Evolutionary conservation across 768 basidiomycete genomes (phyloP).

Genomic region (Pleurotus tuber-regium): DNA sequence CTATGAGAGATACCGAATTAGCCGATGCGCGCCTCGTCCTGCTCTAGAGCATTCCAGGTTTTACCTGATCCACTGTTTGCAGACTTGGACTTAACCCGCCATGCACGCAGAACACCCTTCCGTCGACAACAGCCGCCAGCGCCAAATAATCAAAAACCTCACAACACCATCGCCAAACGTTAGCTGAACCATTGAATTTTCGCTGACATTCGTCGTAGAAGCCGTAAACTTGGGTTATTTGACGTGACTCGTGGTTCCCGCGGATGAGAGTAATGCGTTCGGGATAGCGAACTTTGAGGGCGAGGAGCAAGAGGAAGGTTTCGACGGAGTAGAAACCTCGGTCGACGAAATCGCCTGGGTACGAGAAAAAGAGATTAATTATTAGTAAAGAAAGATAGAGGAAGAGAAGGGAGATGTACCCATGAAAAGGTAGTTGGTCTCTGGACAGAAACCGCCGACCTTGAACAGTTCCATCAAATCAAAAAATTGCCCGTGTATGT

Average conservation of each 20-base stretch:
- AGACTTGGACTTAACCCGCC: conserved; percentile 92
- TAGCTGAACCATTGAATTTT: conserved; percentile 82
- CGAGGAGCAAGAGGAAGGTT: conserved; percentile 91
- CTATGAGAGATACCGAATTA: conserved; percentile 37
- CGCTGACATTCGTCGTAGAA: conserved; percentile 96
- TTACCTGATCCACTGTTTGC: conserved; percentile 84
- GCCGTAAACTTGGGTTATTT: conserved; percentile 95
- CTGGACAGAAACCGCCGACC: conserved; percentile 88
- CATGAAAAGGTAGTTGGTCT: conserved; percentile 97
- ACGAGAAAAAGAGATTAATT: conserved; percentile 13
- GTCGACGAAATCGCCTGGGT: conserved; percentile 95
- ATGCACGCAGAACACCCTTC: conserved; percentile 95
- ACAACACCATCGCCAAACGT: conserved; percentile 98
- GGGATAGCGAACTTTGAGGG: conserved; percentile 95
- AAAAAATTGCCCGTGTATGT: conserved; percentile 97
- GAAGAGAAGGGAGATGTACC: conserved; percentile 44
- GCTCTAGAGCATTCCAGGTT: conserved; percentile 14
- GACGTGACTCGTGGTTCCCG: conserved; percentile 96
- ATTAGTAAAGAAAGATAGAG: not conserved
- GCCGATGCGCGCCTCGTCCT: not conserved
- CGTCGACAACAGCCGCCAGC: conserved; percentile 94
- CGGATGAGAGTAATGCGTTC: conserved; percentile 96
- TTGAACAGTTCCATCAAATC: conserved; percentile 96
- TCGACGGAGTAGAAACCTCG: conserved; percentile 97
- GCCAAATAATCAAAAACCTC: conserved; percentile 98